phyloP scores from a whole-genome alignment of 129 eudicot species.

The Cynara cardunculus region DNA sequence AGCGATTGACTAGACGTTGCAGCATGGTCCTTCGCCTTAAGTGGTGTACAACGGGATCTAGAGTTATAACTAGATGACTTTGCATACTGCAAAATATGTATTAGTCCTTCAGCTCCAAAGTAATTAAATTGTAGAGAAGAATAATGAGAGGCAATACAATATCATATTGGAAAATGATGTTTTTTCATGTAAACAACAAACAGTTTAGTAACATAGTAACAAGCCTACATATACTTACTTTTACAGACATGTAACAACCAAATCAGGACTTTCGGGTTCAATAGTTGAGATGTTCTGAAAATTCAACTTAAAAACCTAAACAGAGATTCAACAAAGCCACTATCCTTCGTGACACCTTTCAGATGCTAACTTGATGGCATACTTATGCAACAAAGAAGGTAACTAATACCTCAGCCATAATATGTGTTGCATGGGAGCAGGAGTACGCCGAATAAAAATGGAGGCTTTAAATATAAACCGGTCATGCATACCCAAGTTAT shows the following conservation, averaged over 20 bases:
- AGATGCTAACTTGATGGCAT: not conserved
- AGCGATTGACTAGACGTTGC: conserved; percentile 32
- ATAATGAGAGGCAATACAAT: not conserved
- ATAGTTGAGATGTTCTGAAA: not conserved
- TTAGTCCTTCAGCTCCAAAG: not conserved
- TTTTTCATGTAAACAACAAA: conserved; percentile 1
- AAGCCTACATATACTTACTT: not conserved
- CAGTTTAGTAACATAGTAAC: not conserved
- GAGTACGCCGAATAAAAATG: not conserved
- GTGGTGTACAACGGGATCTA: conserved; percentile 66
- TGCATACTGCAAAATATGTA: conserved; percentile 34
- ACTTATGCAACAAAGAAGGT: not conserved
- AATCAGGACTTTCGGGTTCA: not conserved
- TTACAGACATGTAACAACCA: not conserved
- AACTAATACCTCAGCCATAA: not conserved
- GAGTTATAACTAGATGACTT: conserved; percentile 61
- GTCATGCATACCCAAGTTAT: not conserved
- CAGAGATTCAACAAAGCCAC: not conserved
- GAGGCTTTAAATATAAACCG: not conserved
- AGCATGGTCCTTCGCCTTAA: conserved; percentile 50
- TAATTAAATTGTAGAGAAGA: not conserved
- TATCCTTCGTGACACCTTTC: not conserved
- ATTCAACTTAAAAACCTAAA: not conserved
- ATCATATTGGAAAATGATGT: not conserved
- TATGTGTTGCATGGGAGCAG: not conserved